A percentile compares a stretch with the other conserved stretches of the same genome.
Evolutionary conservation across 2,329 filamentous ascomycete genomes (phyloP).

Genomic region (Alternaria consortialis): DNA sequence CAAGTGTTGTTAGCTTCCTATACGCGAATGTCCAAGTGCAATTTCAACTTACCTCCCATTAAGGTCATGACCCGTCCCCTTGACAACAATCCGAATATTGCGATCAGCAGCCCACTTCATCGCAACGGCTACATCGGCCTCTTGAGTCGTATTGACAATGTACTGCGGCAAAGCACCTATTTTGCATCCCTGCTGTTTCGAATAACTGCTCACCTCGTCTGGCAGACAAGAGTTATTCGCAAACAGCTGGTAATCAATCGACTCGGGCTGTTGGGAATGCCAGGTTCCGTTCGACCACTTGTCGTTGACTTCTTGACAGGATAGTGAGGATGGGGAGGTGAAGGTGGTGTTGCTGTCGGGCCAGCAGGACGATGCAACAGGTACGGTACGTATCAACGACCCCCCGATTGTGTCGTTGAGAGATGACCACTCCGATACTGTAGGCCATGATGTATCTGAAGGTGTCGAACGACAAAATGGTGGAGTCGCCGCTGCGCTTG

Average conservation of each 20-base stretch:
- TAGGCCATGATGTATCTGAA: background rate
- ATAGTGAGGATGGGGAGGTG: constrained; percentile 20
- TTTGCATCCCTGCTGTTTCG: background rate
- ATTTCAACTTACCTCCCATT: constrained; percentile 14
- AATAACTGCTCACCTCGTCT: background rate
- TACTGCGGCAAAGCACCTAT: background rate
- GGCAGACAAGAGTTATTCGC: background rate
- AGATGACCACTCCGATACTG: background rate
- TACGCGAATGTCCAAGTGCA: no score
- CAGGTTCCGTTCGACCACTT: constrained; percentile 44
- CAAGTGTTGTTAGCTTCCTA: background rate
- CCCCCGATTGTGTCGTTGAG: background rate
- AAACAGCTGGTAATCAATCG: constrained; percentile 19
- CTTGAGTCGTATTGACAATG: constrained; percentile 13
- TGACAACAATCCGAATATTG: constrained; percentile 22
- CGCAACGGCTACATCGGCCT: constrained; percentile 37
- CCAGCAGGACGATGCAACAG: constrained; percentile 20
- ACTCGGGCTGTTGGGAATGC: constrained; percentile 45
- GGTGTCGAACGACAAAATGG: background rate
- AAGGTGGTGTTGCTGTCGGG: constrained; percentile 34
- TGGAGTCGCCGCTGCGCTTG: background rate
- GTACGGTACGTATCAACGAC: background rate
- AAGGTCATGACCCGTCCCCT: constrained; percentile 21
- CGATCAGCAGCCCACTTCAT: constrained; percentile 36
- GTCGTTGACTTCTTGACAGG: constrained; percentile 33